phyloP scores from a whole-genome alignment of 2,329 filamentous ascomycete species.

The Fusarium continuum region DNA sequence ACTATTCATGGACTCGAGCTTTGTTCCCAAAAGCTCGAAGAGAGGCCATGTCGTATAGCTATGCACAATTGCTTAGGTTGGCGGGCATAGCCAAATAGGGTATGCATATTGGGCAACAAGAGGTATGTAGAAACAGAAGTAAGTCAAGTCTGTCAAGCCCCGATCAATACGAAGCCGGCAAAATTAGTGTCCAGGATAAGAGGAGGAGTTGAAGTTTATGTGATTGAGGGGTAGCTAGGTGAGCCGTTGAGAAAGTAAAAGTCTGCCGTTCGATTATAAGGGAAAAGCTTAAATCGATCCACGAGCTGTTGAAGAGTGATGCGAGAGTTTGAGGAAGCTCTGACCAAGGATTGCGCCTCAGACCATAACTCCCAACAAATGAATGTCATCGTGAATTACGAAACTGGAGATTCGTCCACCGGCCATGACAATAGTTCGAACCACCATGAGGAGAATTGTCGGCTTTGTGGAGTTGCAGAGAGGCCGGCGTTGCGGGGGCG shows the following conservation, averaged over 20 bases:
- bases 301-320: not conserved
- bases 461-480: constrained; percentile 25
- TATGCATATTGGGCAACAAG: not conserved
- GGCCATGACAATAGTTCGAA: not conserved
- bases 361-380: not conserved
- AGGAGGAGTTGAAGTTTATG: not conserved
- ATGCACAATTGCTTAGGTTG: not conserved
- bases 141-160: not conserved
- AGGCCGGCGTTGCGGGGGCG: constrained; percentile 34
- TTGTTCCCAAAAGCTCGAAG: not conserved
- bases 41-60: not conserved
- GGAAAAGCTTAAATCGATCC: constrained; percentile 13
- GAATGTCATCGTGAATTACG: not conserved
- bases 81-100: not conserved
- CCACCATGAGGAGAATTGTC: constrained; percentile 12
- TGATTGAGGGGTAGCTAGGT: constrained; percentile 2
- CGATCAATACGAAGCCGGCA: not conserved
- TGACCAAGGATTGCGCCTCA: too few species aligned
- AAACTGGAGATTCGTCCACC: not conserved
- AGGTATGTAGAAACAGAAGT: not conserved
- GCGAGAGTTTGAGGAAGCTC: not conserved
- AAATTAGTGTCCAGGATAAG: not conserved
- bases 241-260: constrained; percentile 13
- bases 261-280: constrained; percentile 6
- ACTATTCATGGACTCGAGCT: constrained; percentile 18